These are phyloP conservation scores for Iris macrosiphon DNA, from an alignment of 106 monocot species.

Conservation along the genomic window DNA sequence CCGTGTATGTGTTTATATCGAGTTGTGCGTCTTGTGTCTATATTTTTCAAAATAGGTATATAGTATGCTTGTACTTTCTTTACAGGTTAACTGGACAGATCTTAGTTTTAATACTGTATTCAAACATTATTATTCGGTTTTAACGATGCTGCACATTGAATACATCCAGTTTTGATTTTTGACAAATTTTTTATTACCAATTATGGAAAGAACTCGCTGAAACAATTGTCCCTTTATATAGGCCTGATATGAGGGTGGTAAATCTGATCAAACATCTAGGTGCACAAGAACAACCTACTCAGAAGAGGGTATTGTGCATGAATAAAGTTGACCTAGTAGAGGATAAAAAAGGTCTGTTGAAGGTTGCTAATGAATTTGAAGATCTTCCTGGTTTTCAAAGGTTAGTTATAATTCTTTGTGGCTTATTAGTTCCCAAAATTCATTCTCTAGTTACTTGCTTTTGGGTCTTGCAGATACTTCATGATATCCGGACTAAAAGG, in stretches of 20 bases:
- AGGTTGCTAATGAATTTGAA: constrained; percentile 91
- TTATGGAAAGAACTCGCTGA: constrained; percentile 2
- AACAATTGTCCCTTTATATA: constrained; percentile 19
- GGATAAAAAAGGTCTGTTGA: constrained; percentile 80
- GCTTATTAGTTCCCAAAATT: constrained; percentile 6
- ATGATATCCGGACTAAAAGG: constrained; percentile 97
- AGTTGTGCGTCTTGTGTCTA: too few relatives aligned
- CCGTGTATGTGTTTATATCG: too few relatives aligned
- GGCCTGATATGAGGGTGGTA: constrained; percentile 71
- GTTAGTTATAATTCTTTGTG: constrained; percentile 21
- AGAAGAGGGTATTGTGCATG: constrained; percentile 91
- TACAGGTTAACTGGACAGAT: too few relatives aligned
- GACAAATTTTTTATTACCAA: too few relatives aligned
- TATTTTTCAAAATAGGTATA: too few relatives aligned
- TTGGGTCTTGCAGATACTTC: constrained; percentile 58
- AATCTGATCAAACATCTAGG: constrained; percentile 86
- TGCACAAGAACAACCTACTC: constrained; percentile 38
- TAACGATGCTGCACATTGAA: too few relatives aligned
- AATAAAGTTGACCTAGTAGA: constrained; percentile 92
- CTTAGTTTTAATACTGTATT: too few relatives aligned
- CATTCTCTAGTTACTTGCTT: not conserved
- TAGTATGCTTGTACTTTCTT: too few relatives aligned
- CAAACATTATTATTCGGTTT: too few relatives aligned
- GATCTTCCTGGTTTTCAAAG: constrained; percentile 91
- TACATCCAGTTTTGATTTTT: too few relatives aligned